phyloP scores from a whole-genome alignment of 1,284 basidiomycete genomes.

The Leccinum pachyderme region DNA sequence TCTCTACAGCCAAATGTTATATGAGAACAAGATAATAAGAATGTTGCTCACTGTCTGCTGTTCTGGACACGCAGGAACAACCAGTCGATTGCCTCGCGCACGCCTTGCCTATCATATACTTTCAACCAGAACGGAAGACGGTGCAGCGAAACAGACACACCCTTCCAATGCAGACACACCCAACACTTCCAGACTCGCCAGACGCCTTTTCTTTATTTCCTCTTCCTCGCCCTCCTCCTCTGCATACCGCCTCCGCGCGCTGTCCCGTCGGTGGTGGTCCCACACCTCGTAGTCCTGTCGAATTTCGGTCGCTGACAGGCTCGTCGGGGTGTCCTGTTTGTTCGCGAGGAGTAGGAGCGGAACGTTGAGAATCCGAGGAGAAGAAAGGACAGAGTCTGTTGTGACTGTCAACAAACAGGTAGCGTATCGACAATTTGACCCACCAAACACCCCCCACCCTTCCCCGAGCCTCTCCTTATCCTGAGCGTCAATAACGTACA shows the following conservation, averaged over 20 bases:
- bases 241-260: slow-evolving; percentile 51
- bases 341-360: slow-evolving; percentile 89
- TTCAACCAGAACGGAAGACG: not conserved
- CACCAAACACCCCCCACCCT: slow-evolving; percentile 94
- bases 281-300: slow-evolving; percentile 88
- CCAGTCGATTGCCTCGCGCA: slow-evolving; percentile 90
- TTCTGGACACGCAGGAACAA: slow-evolving; percentile 91
- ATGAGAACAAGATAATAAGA: not conserved
- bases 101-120: slow-evolving; percentile 66
- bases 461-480: slow-evolving; percentile 84
- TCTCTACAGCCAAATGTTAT: slow-evolving; percentile 11
- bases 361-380: slow-evolving; percentile 83
- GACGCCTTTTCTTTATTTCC: slow-evolving; percentile 56
- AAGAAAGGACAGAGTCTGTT: slow-evolving; percentile 78
- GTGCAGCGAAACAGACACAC: slow-evolving; percentile 44
- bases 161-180: slow-evolving; percentile 87
- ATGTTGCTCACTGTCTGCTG: slow-evolving; percentile 52
- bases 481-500: slow-evolving; percentile 87
- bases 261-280: slow-evolving; percentile 73
- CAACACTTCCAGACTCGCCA: slow-evolving; percentile 89
- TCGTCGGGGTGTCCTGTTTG: slow-evolving; percentile 82
- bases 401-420: slow-evolving; percentile 14
- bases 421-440: slow-evolving; percentile 26
- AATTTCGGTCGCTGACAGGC: slow-evolving; percentile 85
- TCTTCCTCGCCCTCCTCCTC: slow-evolving; percentile 46